Percentiles rank a stretch among this genome's conserved stretches.
These are phyloP conservation scores for Nidularia sp. DNA, from an alignment of 768 basidiomycete species.

Conservation along the genomic window DNA sequence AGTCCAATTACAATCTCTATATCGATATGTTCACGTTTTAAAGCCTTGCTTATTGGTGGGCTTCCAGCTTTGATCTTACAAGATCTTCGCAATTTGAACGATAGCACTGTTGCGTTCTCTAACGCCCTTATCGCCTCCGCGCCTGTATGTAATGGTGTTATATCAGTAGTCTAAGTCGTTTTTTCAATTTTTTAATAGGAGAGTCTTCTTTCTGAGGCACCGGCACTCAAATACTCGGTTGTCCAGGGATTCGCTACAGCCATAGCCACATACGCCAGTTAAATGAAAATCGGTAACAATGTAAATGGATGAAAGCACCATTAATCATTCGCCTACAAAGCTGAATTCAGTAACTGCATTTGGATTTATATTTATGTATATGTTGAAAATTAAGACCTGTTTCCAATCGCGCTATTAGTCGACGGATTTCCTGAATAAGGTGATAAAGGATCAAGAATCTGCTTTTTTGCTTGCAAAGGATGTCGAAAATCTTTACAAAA, in stretches of 20 bases:
- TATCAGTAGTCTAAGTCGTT: too few relatives aligned
- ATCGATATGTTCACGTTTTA: neutral
- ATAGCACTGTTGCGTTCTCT: conserved; percentile 19
- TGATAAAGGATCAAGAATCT: neutral
- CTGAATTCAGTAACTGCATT: too few relatives aligned
- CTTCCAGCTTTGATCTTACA: conserved; percentile 15
- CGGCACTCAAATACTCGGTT: too few relatives aligned
- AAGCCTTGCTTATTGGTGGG: conserved; percentile 14
- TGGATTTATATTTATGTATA: too few relatives aligned
- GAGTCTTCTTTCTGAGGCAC: too few relatives aligned
- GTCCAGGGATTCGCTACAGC: too few relatives aligned
- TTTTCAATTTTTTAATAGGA: too few relatives aligned
- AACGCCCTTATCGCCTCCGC: conserved; percentile 15
- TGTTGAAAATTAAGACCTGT: neutral
- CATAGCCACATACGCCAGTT: too few relatives aligned
- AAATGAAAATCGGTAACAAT: too few relatives aligned
- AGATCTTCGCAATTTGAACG: conserved; percentile 18
- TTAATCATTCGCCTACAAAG: too few relatives aligned
- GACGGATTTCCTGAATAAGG: neutral
- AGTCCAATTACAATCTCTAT: too few relatives aligned
- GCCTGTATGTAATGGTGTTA: conserved; percentile 15
- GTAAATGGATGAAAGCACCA: too few relatives aligned
- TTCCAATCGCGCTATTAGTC: neutral
- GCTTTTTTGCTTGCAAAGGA: neutral
- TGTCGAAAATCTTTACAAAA: neutral